Evolutionary conservation across 2,329 filamentous ascomycete species (phyloP), one percentile per base, ranked within the genome.

Genomic region (Calonectria ilicicola): DNA sequence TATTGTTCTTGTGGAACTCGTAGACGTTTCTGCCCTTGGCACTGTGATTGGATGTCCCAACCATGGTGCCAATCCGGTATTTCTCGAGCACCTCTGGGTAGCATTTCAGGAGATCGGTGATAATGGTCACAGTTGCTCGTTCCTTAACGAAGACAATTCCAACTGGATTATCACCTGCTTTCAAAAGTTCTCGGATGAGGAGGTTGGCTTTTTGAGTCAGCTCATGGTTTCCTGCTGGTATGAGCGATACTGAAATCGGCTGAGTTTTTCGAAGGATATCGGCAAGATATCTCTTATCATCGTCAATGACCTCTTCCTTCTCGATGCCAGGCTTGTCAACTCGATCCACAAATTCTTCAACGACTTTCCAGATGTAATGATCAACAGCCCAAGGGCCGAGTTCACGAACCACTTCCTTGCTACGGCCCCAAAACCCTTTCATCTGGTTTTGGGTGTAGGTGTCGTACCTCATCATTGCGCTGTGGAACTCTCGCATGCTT

Each of bases 371-470:
- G 27, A 95, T 89, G 79, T 92, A 95, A 63, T 88, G 89, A 62
- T 95, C 92, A 0, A 89, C 89, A 1, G 93, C 93, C 92, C 93
- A 96, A 1, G 85, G 75, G 0, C 94, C 94, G 5, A 95, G 86
- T 56, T 93, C 88, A 3, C 80, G 76, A 26, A 85, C 85, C 1
- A 95, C 86, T 17, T 87, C 86, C 1, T 74, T 58, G 15, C 88
- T 86, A 38, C 88, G 90, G 2, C 85, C 84, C 51, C 85, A 84
- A 9, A 95, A 87, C 0, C 84, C 84, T 67, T 84, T 87, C 75
- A 95, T 83, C 74, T 94, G 90, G 27, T 85, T 85, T 42, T 87
- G 88, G 35, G 86, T 84, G 74, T 86, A 89, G 0, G 91, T 92
- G 21, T 88, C 85, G 9, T 84, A 78, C 49, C 83, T 87, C n/a